A percentile compares a stretch with the other conserved stretches of the same genome.
phyloP scores from a whole-genome alignment of 352 stramenopile genomes.

The Phytophthora palmivora region DNA sequence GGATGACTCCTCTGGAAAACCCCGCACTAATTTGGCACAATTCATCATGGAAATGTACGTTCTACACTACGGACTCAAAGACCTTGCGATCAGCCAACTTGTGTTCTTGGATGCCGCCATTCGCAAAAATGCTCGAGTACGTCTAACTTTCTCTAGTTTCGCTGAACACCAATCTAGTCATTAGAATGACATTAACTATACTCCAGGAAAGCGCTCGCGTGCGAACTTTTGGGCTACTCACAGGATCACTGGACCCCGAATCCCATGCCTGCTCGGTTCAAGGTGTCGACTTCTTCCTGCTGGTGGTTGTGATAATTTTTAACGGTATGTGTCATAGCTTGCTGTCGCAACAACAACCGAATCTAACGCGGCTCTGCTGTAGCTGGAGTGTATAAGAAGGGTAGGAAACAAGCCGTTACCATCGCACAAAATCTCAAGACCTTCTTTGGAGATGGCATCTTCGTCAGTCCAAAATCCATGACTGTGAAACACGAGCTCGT shows the following conservation, averaged over 20 bases:
- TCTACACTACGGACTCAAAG: constrained; percentile 81
- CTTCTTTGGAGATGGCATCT: constrained; percentile 76
- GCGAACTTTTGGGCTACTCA: constrained; percentile 72
- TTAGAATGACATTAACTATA: constrained; percentile 11
- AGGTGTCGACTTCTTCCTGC: constrained; percentile 79
- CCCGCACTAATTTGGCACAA: constrained; percentile 64
- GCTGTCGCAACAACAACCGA: not conserved
- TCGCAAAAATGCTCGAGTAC: constrained; percentile 62
- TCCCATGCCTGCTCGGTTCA: constrained; percentile 79
- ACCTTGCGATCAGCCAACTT: constrained; percentile 80
- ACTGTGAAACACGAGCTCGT: constrained; percentile 67
- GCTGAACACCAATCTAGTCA: not conserved
- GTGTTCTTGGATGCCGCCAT: constrained; percentile 82
- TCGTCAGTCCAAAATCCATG: constrained; percentile 57
- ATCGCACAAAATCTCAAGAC: constrained; percentile 76
- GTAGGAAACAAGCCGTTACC: constrained; percentile 66
- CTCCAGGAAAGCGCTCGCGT: constrained; percentile 70
- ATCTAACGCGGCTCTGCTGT: constrained; percentile 12
- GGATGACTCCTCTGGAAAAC: constrained; percentile 67
- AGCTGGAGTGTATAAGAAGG: constrained; percentile 77
- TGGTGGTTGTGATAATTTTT: constrained; percentile 81
- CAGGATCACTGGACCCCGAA: constrained; percentile 75
- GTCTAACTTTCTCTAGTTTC: constrained; percentile 1
- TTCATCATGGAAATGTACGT: constrained; percentile 89
- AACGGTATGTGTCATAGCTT: constrained; percentile 51